These are phyloP conservation scores for Jatropha curcas DNA, from an alignment of 345 rosid genomes.

Conservation along the genomic window DNA sequence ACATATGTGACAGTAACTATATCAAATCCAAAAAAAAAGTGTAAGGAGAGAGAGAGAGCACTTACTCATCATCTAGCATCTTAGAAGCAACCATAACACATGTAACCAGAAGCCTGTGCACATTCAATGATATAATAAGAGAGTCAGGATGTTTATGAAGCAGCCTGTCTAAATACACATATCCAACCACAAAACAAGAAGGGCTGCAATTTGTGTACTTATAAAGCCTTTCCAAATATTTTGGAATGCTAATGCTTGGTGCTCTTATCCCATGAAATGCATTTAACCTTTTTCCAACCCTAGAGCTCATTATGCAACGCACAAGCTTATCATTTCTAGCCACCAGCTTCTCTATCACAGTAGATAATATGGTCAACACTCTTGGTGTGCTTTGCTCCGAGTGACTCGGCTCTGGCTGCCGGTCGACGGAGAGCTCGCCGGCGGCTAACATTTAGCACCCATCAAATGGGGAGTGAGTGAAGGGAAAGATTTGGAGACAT, in stretches of 20 bases:
- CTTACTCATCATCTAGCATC: constrained; percentile 88
- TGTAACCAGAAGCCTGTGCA: constrained; percentile 79
- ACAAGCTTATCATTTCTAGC: constrained; percentile 63
- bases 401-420: constrained; percentile 39
- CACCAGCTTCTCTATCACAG: constrained; percentile 70
- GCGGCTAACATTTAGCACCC: constrained; percentile 43
- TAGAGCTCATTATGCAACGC: constrained; percentile 25
- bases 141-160: constrained; percentile 74
- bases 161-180: constrained; percentile 72
- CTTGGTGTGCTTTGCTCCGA: constrained; percentile 51
- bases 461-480: background rate
- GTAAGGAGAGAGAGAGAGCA: constrained; percentile 20
- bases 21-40: background rate
- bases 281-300: constrained; percentile 59
- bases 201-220: constrained; percentile 88
- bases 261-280: constrained; percentile 80
- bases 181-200: constrained; percentile 84
- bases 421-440: constrained; percentile 26
- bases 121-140: constrained; percentile 65
- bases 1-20: background rate
- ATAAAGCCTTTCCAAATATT: constrained; percentile 82
- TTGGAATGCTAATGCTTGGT: constrained; percentile 68
- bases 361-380: constrained; percentile 65
- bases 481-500: background rate
- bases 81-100: constrained; percentile 91